A percentile compares a stretch with the other conserved stretches of the same genome.
Evolutionary conservation across 768 basidiomycete species (phyloP).

Genomic region (Dentipellis fragilis): DNA sequence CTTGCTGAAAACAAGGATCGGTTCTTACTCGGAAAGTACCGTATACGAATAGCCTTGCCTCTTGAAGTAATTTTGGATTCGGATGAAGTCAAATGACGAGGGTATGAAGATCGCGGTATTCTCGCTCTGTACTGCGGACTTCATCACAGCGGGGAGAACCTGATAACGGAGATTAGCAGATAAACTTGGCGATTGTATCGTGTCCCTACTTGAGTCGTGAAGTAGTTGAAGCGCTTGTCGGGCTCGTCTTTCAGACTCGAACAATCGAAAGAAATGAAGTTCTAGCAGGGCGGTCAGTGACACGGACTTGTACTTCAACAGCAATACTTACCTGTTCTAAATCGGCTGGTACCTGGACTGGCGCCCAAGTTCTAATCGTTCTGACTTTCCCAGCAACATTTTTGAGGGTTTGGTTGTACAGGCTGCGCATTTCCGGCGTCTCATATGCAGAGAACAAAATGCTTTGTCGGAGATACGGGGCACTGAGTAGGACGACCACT

Average conservation of each 20-base stretch:
- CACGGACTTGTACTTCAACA: neutral
- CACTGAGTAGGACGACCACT: slow-evolving; percentile 31
- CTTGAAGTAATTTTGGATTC: slow-evolving; percentile 78
- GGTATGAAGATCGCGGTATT: slow-evolving; percentile 88
- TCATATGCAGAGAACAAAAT: slow-evolving; percentile 82
- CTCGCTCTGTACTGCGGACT: slow-evolving; percentile 87
- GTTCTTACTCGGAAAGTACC: slow-evolving; percentile 79
- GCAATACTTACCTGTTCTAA: slow-evolving; percentile 57
- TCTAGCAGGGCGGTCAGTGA: slow-evolving; percentile 28
- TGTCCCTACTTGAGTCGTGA: slow-evolving; percentile 65
- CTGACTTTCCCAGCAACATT: slow-evolving; percentile 83
- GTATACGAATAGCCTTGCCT: slow-evolving; percentile 66
- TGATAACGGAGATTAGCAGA: slow-evolving; percentile 20
- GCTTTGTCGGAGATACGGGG: slow-evolving; percentile 81
- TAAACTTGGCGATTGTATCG: slow-evolving; percentile 3
- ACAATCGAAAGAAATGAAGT: slow-evolving; percentile 68
- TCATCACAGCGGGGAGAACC: slow-evolving; percentile 74
- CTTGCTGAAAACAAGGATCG: neutral
- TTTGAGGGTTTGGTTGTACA: slow-evolving; percentile 66
- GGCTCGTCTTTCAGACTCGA: slow-evolving; percentile 63
- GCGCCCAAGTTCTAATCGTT: slow-evolving; percentile 56
- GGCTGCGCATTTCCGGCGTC: slow-evolving; percentile 74
- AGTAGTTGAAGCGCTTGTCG: slow-evolving; percentile 80
- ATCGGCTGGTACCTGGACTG: slow-evolving; percentile 73
- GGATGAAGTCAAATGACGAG: slow-evolving; percentile 93